Conservation (phyloP, 73 alveolate genomes). For the Symbiodinium natans region DNA sequence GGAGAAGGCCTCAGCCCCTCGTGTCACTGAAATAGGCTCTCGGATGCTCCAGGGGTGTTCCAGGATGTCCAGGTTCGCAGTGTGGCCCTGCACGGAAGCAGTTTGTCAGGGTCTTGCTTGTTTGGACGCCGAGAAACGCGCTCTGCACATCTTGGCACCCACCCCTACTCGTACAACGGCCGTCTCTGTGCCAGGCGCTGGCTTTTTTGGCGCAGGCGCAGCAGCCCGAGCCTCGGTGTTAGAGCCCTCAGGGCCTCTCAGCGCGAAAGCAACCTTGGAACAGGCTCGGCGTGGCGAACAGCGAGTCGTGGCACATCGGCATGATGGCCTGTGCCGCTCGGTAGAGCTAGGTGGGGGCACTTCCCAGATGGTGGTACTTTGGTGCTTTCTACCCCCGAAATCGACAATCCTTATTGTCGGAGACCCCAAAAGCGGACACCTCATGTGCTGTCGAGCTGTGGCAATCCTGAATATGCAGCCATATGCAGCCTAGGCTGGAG, state of each 20-base stretch:
- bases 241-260: background rate
- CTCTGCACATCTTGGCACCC: too few species aligned
- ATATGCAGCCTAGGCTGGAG: background rate
- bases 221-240: background rate
- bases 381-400: too few species aligned
- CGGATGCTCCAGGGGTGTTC: too few species aligned
- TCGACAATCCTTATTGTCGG: too few species aligned
- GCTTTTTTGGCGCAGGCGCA: conserved; percentile 38
- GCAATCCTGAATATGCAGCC: background rate
- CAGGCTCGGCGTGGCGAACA: conserved; percentile 61
- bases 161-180: too few species aligned
- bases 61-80: too few species aligned
- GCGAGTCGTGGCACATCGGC: conserved; percentile 83
- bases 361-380: background rate
- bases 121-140: too few species aligned
- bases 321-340: conserved; percentile 79
- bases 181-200: conserved; percentile 51
- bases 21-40: background rate
- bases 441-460: background rate
- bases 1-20: conserved; percentile 36
- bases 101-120: too few species aligned
- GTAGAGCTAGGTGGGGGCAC: background rate
- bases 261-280: background rate
- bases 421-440: too few species aligned
- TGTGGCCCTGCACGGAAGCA: too few species aligned